A percentile compares a stretch with the other conserved stretches of the same genome.
Evolutionary conservation across 306 rosid genomes (phyloP).

Genomic region (Amphicarpaea edgeworthii): DNA sequence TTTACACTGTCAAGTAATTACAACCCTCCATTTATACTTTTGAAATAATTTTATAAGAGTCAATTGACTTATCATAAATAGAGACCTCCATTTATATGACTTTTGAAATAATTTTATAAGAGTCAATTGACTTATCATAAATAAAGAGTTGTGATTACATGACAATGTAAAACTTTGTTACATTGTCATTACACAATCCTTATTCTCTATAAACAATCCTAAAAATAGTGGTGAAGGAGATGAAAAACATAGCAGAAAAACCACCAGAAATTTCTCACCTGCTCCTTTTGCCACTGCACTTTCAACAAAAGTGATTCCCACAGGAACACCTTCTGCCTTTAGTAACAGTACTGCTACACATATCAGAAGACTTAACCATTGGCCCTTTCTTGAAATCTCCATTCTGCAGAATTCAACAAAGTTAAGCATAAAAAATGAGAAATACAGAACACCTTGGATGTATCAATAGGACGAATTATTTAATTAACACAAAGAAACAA

Average conservation of each 20-base stretch:
- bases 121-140: no score
- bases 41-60: no score
- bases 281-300: constrained; percentile 90
- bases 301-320: constrained; percentile 74
- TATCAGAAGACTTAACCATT: constrained; percentile 56
- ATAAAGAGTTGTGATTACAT: no score
- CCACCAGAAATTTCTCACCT: constrained; percentile 63
- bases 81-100: no score
- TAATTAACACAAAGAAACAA: neutral
- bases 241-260: constrained; percentile 23
- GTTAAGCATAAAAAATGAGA: neutral
- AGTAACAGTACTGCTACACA: constrained; percentile 54
- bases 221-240: neutral
- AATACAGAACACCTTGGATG: neutral
- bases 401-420: constrained; percentile 58
- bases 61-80: no score
- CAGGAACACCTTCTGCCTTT: constrained; percentile 62
- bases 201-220: neutral
- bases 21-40: no score
- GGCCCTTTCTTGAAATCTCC: constrained; percentile 48
- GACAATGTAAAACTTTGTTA: no score
- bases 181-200: no score
- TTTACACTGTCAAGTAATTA: no score
- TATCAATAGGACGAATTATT: neutral
- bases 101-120: no score